phyloP scores from a whole-genome alignment of 1,139 yeast species.

The Taphrina sp. region DNA sequence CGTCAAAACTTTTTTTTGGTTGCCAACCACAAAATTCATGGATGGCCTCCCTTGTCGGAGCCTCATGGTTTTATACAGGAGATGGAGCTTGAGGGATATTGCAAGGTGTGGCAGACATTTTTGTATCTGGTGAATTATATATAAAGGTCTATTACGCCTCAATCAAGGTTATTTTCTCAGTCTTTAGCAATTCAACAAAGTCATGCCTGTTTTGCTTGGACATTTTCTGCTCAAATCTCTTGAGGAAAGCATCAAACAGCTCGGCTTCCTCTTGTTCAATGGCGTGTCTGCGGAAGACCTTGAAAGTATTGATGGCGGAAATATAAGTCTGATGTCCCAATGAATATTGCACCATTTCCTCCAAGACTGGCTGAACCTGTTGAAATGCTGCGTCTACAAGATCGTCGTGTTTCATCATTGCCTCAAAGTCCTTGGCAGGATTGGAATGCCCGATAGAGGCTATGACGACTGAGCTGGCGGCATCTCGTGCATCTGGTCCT shows the following conservation, averaged over 20 bases:
- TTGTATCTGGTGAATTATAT: too few relatives aligned
- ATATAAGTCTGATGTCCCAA: constrained; percentile 14
- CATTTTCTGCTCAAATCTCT: constrained; percentile 1
- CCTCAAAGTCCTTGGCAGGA: constrained; percentile 26
- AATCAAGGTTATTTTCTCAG: too few relatives aligned
- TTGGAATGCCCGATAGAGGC: constrained; percentile 26
- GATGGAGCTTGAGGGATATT: too few relatives aligned
- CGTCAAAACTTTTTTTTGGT: too few relatives aligned
- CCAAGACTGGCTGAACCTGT: constrained; percentile 22
- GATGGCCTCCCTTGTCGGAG: too few relatives aligned
- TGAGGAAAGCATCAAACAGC: constrained; percentile 33
- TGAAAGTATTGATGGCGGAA: constrained; percentile 15
- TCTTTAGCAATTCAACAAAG: constrained; percentile 3
- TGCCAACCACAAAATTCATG: too few relatives aligned
- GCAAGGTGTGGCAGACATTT: too few relatives aligned
- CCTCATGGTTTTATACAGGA: too few relatives aligned
- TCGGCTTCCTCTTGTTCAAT: constrained; percentile 35
- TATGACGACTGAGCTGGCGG: neutral
- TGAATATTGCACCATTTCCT: constrained; percentile 13
- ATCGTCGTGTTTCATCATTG: constrained; percentile 16
- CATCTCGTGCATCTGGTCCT: neutral
- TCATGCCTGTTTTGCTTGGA: constrained; percentile 13
- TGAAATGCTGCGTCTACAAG: constrained; percentile 29
- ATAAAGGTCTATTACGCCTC: too few relatives aligned
- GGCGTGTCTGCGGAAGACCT: constrained; percentile 33